phyloP scores from a whole-genome alignment of 169 alveolate species.

The Miamiensis avidus region DNA sequence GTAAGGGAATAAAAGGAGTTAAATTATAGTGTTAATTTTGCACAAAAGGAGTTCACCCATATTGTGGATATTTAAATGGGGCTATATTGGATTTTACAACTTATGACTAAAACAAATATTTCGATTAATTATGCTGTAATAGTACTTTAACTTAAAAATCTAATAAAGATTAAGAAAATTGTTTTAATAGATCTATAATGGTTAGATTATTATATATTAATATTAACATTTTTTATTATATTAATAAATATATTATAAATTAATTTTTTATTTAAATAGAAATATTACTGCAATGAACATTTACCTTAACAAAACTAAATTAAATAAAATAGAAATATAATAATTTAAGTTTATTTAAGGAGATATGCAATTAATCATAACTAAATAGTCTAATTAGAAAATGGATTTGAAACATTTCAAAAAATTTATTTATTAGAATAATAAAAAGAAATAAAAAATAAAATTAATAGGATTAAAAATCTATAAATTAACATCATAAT shows the following conservation, averaged over 20 bases:
- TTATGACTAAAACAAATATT: too few relatives aligned
- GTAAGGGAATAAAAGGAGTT: not conserved
- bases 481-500: not conserved
- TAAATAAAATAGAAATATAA: not conserved
- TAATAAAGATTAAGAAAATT: too few relatives aligned
- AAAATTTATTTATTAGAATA: too few relatives aligned
- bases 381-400: not conserved
- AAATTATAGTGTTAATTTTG: not conserved
- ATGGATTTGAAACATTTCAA: not conserved
- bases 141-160: too few relatives aligned
- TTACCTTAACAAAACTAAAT: not conserved
- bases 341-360: not conserved
- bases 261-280: not conserved
- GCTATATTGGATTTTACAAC: not conserved
- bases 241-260: too few relatives aligned
- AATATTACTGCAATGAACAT: not conserved
- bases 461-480: too few relatives aligned
- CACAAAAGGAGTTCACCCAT: not conserved
- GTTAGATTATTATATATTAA: too few relatives aligned
- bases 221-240: too few relatives aligned
- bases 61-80: not conserved
- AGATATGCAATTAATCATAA: not conserved
- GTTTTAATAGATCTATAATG: too few relatives aligned
- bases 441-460: too few relatives aligned
- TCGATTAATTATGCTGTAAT: too few relatives aligned